A percentile compares a stretch with the other conserved stretches of the same genome.
These are phyloP conservation scores for Stemphylium vesicarium DNA, from an alignment of 2,329 filamentous ascomycete species.

Conservation along the genomic window DNA sequence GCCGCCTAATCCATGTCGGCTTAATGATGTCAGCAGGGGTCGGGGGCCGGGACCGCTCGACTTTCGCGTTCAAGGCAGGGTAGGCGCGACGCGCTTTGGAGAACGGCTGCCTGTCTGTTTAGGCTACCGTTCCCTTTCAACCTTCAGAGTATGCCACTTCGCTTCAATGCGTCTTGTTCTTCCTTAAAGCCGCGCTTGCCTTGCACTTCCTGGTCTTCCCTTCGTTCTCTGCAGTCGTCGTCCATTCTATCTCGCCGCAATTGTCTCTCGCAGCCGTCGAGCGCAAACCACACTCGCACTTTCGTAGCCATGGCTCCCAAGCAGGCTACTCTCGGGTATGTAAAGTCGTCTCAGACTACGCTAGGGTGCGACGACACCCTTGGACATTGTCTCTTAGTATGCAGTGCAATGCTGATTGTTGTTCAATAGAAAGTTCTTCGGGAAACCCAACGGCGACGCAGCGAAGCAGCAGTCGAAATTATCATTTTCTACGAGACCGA, in stretches of 20 bases:
- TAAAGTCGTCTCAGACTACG: conserved; percentile 74
- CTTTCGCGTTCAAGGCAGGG: conserved; percentile 30
- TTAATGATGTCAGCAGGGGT: conserved; percentile 43
- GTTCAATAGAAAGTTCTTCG: conserved; percentile 80
- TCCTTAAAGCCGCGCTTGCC: conserved; percentile 5
- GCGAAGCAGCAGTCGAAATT: conserved; percentile 78
- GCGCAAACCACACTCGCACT: conserved; percentile 14
- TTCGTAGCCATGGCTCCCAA: conserved; percentile 60
- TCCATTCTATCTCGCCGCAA: conserved; percentile 5
- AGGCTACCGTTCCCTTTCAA: conserved; percentile 18
- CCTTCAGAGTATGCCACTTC: conserved; percentile 40
- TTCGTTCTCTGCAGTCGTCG: conserved; percentile 14
- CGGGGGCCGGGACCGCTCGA: conserved; percentile 9
- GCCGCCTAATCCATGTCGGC: conserved; percentile 21
- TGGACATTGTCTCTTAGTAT: not conserved
- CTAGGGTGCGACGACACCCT: conserved; percentile 65
- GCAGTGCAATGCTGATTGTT: conserved; percentile 13
- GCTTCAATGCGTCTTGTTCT: conserved; percentile 35
- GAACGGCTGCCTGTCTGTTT: conserved; percentile 22
- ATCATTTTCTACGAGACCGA: conserved; percentile 67
- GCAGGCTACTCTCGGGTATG: conserved; percentile 89
- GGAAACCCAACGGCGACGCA: conserved; percentile 66
- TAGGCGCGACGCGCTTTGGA: conserved; percentile 37
- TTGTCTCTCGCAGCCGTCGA: conserved; percentile 10
- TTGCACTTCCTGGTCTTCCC: conserved; percentile 10